Conservation (phyloP, 345 rosid species). For the Leavenworthia alabamica region DNA sequence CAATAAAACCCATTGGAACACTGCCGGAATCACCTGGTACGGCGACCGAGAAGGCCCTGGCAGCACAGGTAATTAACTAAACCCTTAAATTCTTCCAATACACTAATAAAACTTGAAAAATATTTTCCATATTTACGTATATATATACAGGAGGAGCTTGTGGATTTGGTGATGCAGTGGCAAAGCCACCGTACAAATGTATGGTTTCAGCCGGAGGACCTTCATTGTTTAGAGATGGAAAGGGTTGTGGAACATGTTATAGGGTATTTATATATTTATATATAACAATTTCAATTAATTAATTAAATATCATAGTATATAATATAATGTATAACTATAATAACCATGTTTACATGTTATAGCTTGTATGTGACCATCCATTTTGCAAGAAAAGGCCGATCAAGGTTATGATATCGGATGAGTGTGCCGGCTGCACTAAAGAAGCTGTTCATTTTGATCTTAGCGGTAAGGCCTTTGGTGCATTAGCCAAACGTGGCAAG, state of each 20-base stretch:
- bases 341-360: constrained; percentile 2
- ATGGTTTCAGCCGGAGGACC: constrained; percentile 62
- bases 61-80: constrained; percentile 36
- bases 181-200: constrained; percentile 37
- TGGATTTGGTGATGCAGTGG: constrained; percentile 46
- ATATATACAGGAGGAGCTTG: constrained; percentile 58
- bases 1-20: constrained; percentile 11
- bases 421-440: constrained; percentile 53
- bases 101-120: neutral
- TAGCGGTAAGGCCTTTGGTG: constrained; percentile 74
- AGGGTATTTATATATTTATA: constrained; percentile 30
- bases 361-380: constrained; percentile 36
- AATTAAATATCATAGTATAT: neutral
- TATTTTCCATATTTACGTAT: neutral
- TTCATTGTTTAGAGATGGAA: constrained; percentile 47
- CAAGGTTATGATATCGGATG: constrained; percentile 57
- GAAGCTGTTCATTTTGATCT: constrained; percentile 60
- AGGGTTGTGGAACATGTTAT: constrained; percentile 77
- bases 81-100: neutral
- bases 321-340: neutral
- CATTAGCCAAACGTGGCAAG: constrained; percentile 52
- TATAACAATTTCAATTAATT: neutral
- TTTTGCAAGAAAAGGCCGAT: constrained; percentile 56
- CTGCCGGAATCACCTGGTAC: constrained; percentile 59
- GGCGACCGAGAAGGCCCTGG: constrained; percentile 55